Percentiles rank a stretch among this genome's conserved stretches.
phyloP scores from a whole-genome alignment of 176 grass and related monocot genomes.

The Eremochloa ophiuroides region DNA sequence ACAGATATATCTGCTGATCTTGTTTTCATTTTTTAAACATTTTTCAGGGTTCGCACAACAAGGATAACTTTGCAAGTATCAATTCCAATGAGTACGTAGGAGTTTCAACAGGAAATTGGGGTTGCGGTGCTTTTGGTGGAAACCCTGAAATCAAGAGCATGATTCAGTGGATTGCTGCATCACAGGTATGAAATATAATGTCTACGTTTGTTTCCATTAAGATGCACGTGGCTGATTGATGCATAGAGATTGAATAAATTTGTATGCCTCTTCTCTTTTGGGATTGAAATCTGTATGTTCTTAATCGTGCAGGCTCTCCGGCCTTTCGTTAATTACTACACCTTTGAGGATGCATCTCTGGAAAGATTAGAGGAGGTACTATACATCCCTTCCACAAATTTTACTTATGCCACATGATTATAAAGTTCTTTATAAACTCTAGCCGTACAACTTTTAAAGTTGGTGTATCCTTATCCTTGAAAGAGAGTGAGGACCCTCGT shows the following conservation, averaged over 20 bases:
- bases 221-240: neutral
- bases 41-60: constrained; percentile 30
- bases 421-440: neutral
- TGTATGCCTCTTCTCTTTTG: neutral
- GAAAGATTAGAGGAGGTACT: constrained; percentile 67
- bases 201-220: neutral
- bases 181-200: constrained; percentile 51
- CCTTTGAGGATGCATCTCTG: constrained; percentile 59
- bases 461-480: neutral
- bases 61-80: constrained; percentile 17
- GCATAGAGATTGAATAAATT: neutral
- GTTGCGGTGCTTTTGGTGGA: constrained; percentile 89
- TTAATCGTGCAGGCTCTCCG: constrained; percentile 54
- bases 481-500: neutral
- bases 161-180: constrained; percentile 92
- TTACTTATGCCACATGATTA: neutral
- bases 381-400: neutral
- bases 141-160: constrained; percentile 93
- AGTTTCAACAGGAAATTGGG: constrained; percentile 97
- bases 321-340: constrained; percentile 88
- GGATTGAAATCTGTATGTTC: neutral
- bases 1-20: neutral
- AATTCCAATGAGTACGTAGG: constrained; percentile 42
- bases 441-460: neutral
- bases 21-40: neutral